Conservation (phyloP, 2,329 filamentous ascomycete species). For the Pseudopithomyces maydicus region DNA sequence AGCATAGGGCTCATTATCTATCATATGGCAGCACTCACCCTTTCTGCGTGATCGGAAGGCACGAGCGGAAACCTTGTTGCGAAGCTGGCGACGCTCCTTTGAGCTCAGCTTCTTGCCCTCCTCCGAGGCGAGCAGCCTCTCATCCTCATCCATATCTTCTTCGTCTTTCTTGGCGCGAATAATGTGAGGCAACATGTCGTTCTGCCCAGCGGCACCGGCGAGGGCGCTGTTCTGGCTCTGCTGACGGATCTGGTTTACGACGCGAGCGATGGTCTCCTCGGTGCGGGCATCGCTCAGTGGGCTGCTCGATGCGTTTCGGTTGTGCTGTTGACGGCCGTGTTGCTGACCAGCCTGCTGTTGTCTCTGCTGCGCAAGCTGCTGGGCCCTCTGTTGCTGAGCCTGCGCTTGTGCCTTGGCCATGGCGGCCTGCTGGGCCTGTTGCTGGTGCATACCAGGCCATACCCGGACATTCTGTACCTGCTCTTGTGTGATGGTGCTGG, state of each 20-base stretch:
- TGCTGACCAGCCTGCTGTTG: conserved; percentile 44
- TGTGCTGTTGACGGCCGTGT: conserved; percentile 32
- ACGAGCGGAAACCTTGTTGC: conserved; percentile 97
- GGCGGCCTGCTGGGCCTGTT: conserved; percentile 82
- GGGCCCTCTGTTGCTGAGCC: conserved; percentile 34
- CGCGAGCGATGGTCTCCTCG: conserved; percentile 91
- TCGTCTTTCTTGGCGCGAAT: conserved; percentile 86
- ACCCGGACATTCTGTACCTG: conserved; percentile 69
- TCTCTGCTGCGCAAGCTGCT: conserved; percentile 59
- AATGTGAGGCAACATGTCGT: conserved; percentile 65
- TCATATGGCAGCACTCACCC: conserved; percentile 65
- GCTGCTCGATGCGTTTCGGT: conserved; percentile 44
- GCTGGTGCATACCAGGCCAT: conserved; percentile 93
- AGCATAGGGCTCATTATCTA: conserved; percentile 44
- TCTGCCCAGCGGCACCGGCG: conserved; percentile 56
- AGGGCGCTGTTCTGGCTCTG: conserved; percentile 61
- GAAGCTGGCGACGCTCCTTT: conserved; percentile 94
- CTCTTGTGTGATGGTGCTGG: conserved; percentile 72
- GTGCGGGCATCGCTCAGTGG: conserved; percentile 52
- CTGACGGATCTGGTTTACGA: conserved; percentile 89
- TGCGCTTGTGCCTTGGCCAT: conserved; percentile 41
- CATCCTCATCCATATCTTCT: conserved; percentile 98
- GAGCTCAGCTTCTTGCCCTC: conserved; percentile 99
- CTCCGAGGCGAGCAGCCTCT: conserved; percentile 90
- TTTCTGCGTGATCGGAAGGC: conserved; percentile 98